Conservation (phyloP, 2,329 filamentous ascomycete species). For the Aspergillus piperis region DNA sequence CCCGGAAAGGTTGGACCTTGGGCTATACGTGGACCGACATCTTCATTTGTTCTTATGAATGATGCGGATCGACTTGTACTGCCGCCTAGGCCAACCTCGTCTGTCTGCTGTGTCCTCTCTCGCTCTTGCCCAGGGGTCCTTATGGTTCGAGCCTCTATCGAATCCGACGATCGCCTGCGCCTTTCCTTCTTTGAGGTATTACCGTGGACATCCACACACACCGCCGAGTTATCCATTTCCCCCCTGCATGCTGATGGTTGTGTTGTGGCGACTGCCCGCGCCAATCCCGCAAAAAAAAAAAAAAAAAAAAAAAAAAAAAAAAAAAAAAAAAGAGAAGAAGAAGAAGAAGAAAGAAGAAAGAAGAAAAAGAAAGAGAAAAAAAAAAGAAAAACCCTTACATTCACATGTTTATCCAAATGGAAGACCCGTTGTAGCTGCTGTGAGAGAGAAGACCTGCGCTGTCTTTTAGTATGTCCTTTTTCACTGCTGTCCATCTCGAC, state of each 20-base stretch:
- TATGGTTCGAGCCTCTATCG: not conserved
- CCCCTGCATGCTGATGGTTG: not conserved
- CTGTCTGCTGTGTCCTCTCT: not conserved
- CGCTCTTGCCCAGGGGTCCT: not conserved
- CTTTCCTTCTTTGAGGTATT: slow-evolving; percentile 12
- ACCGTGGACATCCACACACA: not conserved
- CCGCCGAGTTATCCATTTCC: too few relatives aligned
- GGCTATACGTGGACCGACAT: not conserved
- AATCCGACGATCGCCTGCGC: not conserved
- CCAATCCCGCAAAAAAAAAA: not conserved
- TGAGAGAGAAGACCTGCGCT: slow-evolving; percentile 25
- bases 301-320: too few relatives aligned
- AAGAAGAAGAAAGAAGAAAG: not conserved
- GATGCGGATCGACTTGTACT: not conserved
- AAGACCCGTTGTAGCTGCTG: slow-evolving; percentile 26
- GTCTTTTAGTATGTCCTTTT: slow-evolving; percentile 11
- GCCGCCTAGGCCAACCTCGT: not conserved
- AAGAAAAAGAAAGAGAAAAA: not conserved
- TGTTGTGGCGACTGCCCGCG: not conserved
- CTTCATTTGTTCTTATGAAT: not conserved
- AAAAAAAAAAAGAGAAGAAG: not conserved
- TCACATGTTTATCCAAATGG: slow-evolving; percentile 17
- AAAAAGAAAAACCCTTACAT: slow-evolving; percentile 16
- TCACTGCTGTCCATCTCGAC: slow-evolving; percentile 13
- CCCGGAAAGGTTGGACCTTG: not conserved